Base-by-base conservation (phyloP, 306 rosid genomes). In the Cicer chorassanicum region DNA sequence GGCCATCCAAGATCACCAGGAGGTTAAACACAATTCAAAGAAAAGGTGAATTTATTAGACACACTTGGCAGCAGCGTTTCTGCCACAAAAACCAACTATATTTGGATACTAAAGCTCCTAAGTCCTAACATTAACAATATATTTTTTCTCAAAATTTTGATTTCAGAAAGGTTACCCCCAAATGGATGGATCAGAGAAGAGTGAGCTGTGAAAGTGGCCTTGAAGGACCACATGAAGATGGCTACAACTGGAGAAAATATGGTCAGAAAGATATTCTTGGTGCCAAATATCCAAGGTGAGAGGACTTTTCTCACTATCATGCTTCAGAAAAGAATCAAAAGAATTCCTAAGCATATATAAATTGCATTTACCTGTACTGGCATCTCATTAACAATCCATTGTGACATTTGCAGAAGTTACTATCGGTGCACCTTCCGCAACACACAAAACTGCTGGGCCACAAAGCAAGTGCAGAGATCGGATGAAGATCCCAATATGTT, bases 401-500 rank as follows among this genome's bases (percentile, higher is more conserved):
- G 12, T 80, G 77, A 61, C 34, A 60, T 69, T 76, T 88, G 92
- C 99, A 95, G 99, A 88, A 92, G 98, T 82, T 95, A 95, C 68
- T 95, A 95, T 70, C 63, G 99, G 82, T 95, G 99, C 88, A 95
- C 99, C 60, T 90, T 82, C 76, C 91, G 99, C 48, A 90, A 78
- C 73, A 89, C 88, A 29, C 89, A 87, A 71, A 81, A 57, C 76
- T 95, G 99, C 80, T 89, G 87, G 90, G 98, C 98, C 6, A 87
- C 93, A 5, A 95, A 95, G 88, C 99, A 92, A 81, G 95, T 95
- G 70, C 99, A 95, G 79, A 90, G 98, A 88, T 85, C 97, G 67
- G 99, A 92, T 69, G 96, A 89, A 55, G 91, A 95, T 59, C 96
- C 92, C 12, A 79, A 50, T 5, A 61, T 90, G 41, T 95, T 95